Evolutionary conservation across 495 filamentous ascomycete genomes (phyloP), one percentile per base, ranked within the genome.

Genomic region (Rusavskia elegans): DNA sequence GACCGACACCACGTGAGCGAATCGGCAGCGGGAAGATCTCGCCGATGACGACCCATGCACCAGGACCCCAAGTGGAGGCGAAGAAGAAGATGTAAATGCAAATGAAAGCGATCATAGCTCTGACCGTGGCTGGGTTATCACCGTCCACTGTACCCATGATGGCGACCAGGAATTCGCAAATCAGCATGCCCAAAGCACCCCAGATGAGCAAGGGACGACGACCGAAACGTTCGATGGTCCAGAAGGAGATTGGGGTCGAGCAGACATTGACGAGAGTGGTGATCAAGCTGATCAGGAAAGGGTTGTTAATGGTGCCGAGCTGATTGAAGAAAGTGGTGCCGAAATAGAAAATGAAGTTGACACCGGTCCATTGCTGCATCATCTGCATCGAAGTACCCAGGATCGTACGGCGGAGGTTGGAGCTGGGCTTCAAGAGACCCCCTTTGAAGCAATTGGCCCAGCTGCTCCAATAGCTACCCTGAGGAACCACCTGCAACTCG

Each of bases 61-160:
- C 70, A n/a, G 85, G 84, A 42, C 86, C 86, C 85, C 84, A 92
- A 17, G 83, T 84, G 37, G 72, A 77, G 36, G 85, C 85, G 61
- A 87, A 89, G 70, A 83, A 83, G 68, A 85, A 85, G 64, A 89
- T 85, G 75, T 87, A 89, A 71, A 89, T 81, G 63, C 81, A 81
- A 53, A 85, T 81, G 66, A 88, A 88, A 30, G 84, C 76, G 38
- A 88, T 82, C 61, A 75, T 72, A 8, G 75, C 68, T 23, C 64
- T 63, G 51, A 75, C 70, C 5, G 72, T 71, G 19, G 55, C 49
- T 7, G 57, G 49, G 54, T 79, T 71, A 38, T 37, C 36, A 5
- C 71, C 71, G 3, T 69, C 64, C 8, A 68, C 75, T 0, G 81
- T 83, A 50, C 82, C 80, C 25, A 79, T 68, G n/a, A 75, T 71